Conservation (phyloP, 371 early-diverging fungal species). For the Apophysomyces sp. region DNA sequence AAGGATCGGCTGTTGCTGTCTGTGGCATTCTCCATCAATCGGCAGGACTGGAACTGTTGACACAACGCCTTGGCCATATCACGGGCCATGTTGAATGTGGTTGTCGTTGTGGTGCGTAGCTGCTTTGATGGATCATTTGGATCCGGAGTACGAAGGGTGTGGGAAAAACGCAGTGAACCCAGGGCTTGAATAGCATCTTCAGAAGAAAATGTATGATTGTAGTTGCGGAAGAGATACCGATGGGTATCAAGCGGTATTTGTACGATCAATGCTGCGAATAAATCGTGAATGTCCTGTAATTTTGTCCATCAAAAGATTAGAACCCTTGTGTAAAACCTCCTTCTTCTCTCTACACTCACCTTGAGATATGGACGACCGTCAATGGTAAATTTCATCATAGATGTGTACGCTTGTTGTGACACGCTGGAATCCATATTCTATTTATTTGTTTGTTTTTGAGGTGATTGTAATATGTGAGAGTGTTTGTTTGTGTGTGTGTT, state of each 20-base stretch:
- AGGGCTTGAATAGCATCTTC: constrained; percentile 57
- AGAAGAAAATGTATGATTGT: constrained; percentile 57
- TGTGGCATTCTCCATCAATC: constrained; percentile 50
- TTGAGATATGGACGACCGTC: constrained; percentile 49
- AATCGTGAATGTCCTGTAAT: constrained; percentile 59
- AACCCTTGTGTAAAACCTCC: background rate
- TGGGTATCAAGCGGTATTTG: constrained; percentile 56
- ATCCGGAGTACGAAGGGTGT: constrained; percentile 56
- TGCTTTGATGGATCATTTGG: constrained; percentile 51
- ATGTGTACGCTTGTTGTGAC: constrained; percentile 48
- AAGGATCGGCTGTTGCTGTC: constrained; percentile 54
- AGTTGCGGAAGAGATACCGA: constrained; percentile 53
- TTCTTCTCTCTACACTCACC: constrained; percentile 24
- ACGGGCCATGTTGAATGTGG: constrained; percentile 59
- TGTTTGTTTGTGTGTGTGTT: background rate
- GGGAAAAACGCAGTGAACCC: constrained; percentile 51
- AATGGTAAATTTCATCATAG: constrained; percentile 51
- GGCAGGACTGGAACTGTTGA: constrained; percentile 60
- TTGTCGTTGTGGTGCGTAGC: constrained; percentile 54
- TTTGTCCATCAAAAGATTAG: background rate
- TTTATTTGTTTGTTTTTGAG: background rate
- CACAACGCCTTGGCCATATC: constrained; percentile 67
- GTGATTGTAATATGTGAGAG: background rate
- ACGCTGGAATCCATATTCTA: constrained; percentile 28
- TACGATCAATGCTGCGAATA: constrained; percentile 60